A percentile compares a stretch with the other conserved stretches of the same genome.
phyloP scores from a whole-genome alignment of 2,329 filamentous ascomycete species.

The Aspergillus sp. region DNA sequence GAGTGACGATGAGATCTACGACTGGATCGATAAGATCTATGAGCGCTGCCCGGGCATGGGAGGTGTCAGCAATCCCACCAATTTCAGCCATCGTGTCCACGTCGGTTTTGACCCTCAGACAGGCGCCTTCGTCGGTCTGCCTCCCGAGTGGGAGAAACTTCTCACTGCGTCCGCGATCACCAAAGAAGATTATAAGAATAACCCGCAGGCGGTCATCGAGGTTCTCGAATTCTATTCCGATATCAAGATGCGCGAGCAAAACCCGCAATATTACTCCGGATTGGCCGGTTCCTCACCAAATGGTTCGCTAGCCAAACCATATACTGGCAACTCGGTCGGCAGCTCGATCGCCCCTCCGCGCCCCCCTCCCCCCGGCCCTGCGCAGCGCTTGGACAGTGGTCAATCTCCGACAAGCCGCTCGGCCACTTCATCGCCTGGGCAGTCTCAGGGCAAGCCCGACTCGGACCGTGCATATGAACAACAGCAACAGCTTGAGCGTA shows the following conservation, averaged over 20 bases:
- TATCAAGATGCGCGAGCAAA: conserved; percentile 60
- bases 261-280: conserved; percentile 56
- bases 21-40: conserved; percentile 98
- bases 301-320: conserved; percentile 40
- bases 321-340: conserved; percentile 48
- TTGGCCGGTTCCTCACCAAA: conserved; percentile 55
- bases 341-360: conserved; percentile 64
- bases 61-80: conserved; percentile 95
- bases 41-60: conserved; percentile 96
- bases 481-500: conserved; percentile 39
- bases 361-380: conserved; percentile 53
- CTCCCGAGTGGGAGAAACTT: conserved; percentile 94
- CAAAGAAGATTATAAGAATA: conserved; percentile 97
- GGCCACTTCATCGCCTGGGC: conserved; percentile 27
- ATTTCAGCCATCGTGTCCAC: conserved; percentile 95
- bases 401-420: conserved; percentile 34
- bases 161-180: conserved; percentile 95
- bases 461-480: conserved; percentile 47
- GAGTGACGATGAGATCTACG: conserved; percentile 92
- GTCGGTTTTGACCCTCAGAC: conserved; percentile 95
- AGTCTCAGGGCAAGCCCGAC: conserved; percentile 49
- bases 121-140: conserved; percentile 89
- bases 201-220: conserved; percentile 73
- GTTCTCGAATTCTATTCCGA: conserved; percentile 67
- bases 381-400: conserved; percentile 41